phyloP scores from a whole-genome alignment of 2,329 filamentous ascomycete genomes.

The Falciphora oryzae region DNA sequence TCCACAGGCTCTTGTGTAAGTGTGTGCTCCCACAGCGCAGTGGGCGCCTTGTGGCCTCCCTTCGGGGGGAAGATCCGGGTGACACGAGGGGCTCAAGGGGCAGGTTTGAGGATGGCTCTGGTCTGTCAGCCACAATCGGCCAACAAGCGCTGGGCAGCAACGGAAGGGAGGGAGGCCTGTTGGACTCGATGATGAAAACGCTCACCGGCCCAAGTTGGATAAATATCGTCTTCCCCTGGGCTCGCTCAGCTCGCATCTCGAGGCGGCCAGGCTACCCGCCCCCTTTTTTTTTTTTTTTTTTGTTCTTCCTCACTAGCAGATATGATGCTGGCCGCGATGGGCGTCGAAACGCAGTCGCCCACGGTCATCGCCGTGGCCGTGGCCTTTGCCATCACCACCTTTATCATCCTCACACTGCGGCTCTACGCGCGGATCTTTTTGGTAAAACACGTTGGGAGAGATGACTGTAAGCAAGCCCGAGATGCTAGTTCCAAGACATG shows the following conservation, averaged over 20 bases:
- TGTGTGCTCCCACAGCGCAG: no score
- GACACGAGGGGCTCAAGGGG: no score
- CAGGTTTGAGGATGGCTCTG: no score
- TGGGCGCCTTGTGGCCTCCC: no score
- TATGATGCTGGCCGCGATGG: background rate
- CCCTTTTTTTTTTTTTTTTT: background rate
- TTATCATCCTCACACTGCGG: background rate
- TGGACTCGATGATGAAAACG: no score
- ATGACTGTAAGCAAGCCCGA: slow-evolving; percentile 3
- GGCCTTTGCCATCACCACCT: background rate
- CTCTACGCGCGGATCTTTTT: background rate
- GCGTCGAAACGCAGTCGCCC: background rate
- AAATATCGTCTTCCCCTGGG: background rate
- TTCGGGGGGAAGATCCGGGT: background rate
- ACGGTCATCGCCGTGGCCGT: slow-evolving; percentile 4
- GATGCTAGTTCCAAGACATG: no score
- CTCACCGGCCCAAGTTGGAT: background rate
- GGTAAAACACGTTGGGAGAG: slow-evolving; percentile 2
- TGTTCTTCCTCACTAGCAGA: no score
- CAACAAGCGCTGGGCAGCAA: no score
- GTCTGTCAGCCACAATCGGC: no score
- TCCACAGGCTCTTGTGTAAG: no score
- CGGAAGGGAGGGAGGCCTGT: no score
- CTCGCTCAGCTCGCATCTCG: no score
- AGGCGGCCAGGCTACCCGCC: background rate